Evolutionary conservation across 768 basidiomycete genomes (phyloP).

Genomic region (Mycena metata): DNA sequence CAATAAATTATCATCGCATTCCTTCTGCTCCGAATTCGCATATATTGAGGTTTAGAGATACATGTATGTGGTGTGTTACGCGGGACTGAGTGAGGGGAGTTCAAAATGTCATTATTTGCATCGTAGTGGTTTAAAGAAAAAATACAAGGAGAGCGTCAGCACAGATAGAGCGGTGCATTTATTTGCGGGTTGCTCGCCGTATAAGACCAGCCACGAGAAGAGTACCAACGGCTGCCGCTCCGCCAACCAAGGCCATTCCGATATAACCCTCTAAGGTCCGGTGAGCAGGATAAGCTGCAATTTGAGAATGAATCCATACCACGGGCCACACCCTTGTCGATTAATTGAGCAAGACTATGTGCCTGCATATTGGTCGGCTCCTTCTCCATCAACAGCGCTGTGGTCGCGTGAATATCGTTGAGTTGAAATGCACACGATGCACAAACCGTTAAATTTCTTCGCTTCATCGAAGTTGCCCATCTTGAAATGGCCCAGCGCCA

Average conservation of each 20-base stretch:
- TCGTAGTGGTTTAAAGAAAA: constrained; percentile 6
- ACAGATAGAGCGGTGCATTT: constrained; percentile 39
- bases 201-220: constrained; percentile 80
- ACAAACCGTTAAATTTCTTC: constrained; percentile 90
- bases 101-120: constrained; percentile 25
- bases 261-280: constrained; percentile 89
- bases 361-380: constrained; percentile 96
- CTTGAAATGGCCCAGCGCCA: constrained; percentile 97
- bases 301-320: constrained; percentile 60
- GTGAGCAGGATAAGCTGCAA: constrained; percentile 12
- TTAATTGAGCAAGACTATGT: constrained; percentile 85
- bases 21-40: constrained; percentile 10
- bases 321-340: constrained; percentile 86
- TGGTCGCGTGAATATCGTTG: constrained; percentile 13
- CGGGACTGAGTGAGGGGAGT: constrained; percentile 36
- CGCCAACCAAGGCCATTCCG: constrained; percentile 96
- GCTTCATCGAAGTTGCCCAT: constrained; percentile 96
- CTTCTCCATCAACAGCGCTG: constrained; percentile 89
- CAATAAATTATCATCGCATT: constrained; percentile 36
- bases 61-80: constrained; percentile 27
- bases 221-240: constrained; percentile 87
- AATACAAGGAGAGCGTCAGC: constrained; percentile 32
- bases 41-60: constrained; percentile 30
- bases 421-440: background rate
- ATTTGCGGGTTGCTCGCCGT: constrained; percentile 83